phyloP scores from a whole-genome alignment of 1,284 basidiomycete species.

The Taiwanofungus camphoratus region DNA sequence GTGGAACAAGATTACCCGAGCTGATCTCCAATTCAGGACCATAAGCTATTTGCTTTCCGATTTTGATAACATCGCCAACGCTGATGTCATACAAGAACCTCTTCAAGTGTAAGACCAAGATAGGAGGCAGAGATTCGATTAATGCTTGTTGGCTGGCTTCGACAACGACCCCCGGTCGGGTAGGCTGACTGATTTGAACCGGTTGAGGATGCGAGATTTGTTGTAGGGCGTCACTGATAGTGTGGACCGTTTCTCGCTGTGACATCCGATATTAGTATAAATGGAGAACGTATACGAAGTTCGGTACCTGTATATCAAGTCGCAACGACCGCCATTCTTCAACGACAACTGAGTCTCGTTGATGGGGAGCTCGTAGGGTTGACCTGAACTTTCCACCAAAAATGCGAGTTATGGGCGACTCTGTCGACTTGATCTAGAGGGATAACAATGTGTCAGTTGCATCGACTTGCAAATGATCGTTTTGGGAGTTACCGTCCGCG shows the following conservation, averaged over 20 bases:
- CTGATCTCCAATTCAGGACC: constrained; percentile 75
- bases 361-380: constrained; percentile 74
- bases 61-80: constrained; percentile 81
- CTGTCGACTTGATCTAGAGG: constrained; percentile 68
- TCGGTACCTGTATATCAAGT: constrained; percentile 83
- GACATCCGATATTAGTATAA: background rate
- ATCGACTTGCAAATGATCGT: background rate
- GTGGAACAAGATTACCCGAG: constrained; percentile 35
- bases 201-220: constrained; percentile 79
- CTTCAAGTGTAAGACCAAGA: constrained; percentile 91
- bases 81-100: constrained; percentile 85
- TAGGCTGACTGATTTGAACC: constrained; percentile 67
- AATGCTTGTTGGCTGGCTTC: constrained; percentile 88
- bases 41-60: constrained; percentile 79
- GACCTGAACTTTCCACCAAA: constrained; percentile 95
- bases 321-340: constrained; percentile 92
- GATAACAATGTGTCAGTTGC: background rate
- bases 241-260: constrained; percentile 69
- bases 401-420: constrained; percentile 87
- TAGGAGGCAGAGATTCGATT: constrained; percentile 81
- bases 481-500: constrained; percentile 59
- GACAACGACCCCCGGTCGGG: constrained; percentile 53
- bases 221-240: constrained; percentile 80
- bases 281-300: constrained; percentile 6
- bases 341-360: constrained; percentile 83